These are phyloP conservation scores for Pseudocohnilembus persalinus DNA, from an alignment of 169 alveolate genomes.

Conservation along the genomic window DNA sequence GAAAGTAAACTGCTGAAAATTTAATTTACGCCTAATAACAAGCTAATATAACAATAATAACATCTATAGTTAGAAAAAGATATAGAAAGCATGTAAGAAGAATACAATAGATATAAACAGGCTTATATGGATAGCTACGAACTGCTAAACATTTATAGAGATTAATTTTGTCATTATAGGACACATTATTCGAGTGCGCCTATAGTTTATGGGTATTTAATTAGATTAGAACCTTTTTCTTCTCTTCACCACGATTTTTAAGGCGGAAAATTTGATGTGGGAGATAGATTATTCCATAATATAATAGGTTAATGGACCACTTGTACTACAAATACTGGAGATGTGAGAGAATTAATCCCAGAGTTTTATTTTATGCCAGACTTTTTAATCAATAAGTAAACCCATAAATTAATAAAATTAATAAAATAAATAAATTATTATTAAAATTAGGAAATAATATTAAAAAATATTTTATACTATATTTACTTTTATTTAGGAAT, in stretches of 20 bases:
- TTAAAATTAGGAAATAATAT: constrained; percentile 17
- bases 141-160: neutral
- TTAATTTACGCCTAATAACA: too few species aligned
- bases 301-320: constrained; percentile 56
- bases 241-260: constrained; percentile 57
- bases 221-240: constrained; percentile 67
- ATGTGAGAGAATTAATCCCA: constrained; percentile 74
- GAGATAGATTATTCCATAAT: constrained; percentile 64
- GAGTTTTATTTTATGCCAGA: constrained; percentile 74
- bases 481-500: constrained; percentile 22
- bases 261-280: constrained; percentile 68
- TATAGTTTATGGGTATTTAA: constrained; percentile 61
- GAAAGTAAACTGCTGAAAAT: too few species aligned
- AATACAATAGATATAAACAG: constrained; percentile 55
- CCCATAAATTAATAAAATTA: neutral
- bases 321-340: constrained; percentile 56
- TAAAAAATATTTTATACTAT: constrained; percentile 28
- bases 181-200: constrained; percentile 72
- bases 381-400: constrained; percentile 54
- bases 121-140: neutral
- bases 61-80: neutral
- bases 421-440: neutral
- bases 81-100: neutral
- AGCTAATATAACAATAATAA: too few species aligned
- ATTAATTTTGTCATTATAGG: constrained; percentile 40